Conservation (phyloP, 306 rosid genomes). For the Trifolium fragiferum region DNA sequence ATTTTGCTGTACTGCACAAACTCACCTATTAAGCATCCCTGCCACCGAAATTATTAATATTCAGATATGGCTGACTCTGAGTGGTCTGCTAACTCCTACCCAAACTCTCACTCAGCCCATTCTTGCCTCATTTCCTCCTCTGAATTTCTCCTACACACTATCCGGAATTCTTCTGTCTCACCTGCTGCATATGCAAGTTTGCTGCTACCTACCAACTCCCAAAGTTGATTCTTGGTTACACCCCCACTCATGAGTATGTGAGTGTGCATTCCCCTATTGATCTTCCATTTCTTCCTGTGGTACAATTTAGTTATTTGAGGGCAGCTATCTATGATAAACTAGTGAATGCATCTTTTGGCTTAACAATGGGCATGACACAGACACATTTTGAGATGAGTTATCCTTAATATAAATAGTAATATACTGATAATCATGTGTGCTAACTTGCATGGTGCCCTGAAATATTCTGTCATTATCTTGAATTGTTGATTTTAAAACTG, state of each 20-base stretch:
- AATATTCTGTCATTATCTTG: constrained; percentile 18
- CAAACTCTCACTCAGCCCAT: constrained; percentile 9
- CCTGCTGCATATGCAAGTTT: background rate
- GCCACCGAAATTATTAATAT: constrained; percentile 5
- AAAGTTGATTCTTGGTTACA: constrained; percentile 17
- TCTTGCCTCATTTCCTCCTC: constrained; percentile 5
- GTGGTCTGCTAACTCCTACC: constrained; percentile 9
- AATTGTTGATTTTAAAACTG: constrained; percentile 38
- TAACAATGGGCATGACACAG: background rate
- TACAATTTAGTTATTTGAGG: constrained; percentile 22
- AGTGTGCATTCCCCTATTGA: constrained; percentile 8
- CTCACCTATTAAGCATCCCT: background rate
- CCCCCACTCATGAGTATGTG: constrained; percentile 3
- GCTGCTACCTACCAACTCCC: constrained; percentile 12
- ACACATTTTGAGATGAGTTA: constrained; percentile 13
- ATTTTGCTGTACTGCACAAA: constrained; percentile 29
- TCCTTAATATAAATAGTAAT: background rate
- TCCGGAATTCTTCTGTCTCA: constrained; percentile 1
- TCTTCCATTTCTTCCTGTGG: constrained; percentile 17
- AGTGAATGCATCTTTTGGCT: constrained; percentile 10
- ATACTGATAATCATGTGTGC: background rate
- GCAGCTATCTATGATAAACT: constrained; percentile 3
- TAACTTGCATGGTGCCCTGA: constrained; percentile 26
- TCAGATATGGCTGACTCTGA: constrained; percentile 29
- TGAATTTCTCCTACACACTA: background rate